Evolutionary conservation across 2,329 filamentous ascomycete genomes (phyloP).

Genomic region (Exophiala alcalophila): DNA sequence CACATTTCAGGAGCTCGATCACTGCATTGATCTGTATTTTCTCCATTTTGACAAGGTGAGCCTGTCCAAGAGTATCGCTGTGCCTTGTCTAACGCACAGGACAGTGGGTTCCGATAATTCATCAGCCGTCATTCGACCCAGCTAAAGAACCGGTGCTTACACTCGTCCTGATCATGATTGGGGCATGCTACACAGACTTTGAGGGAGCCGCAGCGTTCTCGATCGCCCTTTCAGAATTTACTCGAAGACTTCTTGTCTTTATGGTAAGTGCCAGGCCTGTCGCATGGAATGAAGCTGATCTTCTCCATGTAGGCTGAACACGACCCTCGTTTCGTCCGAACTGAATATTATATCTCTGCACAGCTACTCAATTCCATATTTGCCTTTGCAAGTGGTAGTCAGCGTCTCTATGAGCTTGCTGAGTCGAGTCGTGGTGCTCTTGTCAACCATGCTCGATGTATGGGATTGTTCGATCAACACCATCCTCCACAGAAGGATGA

Average conservation of each 20-base stretch:
- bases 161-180: slow-evolving; percentile 9
- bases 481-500: slow-evolving; percentile 1
- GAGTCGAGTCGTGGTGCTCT: slow-evolving; percentile 8
- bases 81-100: slow-evolving; percentile 1
- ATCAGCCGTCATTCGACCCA: slow-evolving; percentile 12
- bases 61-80: slow-evolving; percentile 1
- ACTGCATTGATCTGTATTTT: slow-evolving; percentile 15
- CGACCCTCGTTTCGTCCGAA: slow-evolving; percentile 6
- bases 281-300: not conserved
- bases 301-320: slow-evolving; percentile 5
- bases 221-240: slow-evolving; percentile 14
- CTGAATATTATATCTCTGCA: slow-evolving; percentile 10
- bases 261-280: slow-evolving; percentile 3
- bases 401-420: slow-evolving; percentile 12
- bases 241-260: slow-evolving; percentile 8
- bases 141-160: slow-evolving; percentile 14
- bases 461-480: slow-evolving; percentile 6
- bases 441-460: slow-evolving; percentile 9
- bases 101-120: slow-evolving; percentile 14
- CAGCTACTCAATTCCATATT: slow-evolving; percentile 9
- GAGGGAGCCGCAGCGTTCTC: slow-evolving; percentile 12
- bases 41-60: slow-evolving; percentile 14
- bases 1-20: slow-evolving; percentile 8
- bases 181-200: slow-evolving; percentile 15
- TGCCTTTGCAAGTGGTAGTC: slow-evolving; percentile 7